Conservation (phyloP, 202 grass and related monocot genomes). For the Dendrocalamus latiflorus region DNA sequence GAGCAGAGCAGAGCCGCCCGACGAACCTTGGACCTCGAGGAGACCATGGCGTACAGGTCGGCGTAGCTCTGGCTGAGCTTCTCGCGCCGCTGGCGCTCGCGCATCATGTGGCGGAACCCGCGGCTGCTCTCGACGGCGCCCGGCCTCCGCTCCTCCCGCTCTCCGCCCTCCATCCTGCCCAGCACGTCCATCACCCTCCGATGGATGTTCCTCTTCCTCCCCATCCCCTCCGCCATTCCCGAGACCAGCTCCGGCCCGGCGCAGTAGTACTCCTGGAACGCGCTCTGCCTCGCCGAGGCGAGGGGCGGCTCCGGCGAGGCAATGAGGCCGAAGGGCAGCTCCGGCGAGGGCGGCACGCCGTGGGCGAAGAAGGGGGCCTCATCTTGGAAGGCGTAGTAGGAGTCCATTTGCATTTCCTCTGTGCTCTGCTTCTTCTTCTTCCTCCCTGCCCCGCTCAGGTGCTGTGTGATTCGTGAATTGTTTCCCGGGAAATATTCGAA, state of each 20-base stretch:
- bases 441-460: not conserved
- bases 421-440: not conserved
- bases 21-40: constrained; percentile 61
- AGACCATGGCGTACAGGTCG: constrained; percentile 63
- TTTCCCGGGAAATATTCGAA: not conserved
- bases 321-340: constrained; percentile 45
- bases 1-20: not conserved
- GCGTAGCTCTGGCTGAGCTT: constrained; percentile 97
- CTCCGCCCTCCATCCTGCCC: constrained; percentile 11
- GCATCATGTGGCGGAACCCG: constrained; percentile 97
- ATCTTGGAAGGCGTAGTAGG: constrained; percentile 56
- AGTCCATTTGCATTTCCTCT: constrained; percentile 59
- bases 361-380: constrained; percentile 34
- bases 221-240: too few species aligned
- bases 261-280: constrained; percentile 42
- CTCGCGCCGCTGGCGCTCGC: constrained; percentile 92
- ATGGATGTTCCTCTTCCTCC: constrained; percentile 22
- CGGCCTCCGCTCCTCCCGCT: not conserved
- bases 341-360: constrained; percentile 47
- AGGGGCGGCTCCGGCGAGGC: not conserved
- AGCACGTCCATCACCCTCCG: constrained; percentile 29
- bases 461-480: not conserved
- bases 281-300: not conserved
- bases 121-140: constrained; percentile 54
- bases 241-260: not conserved